phyloP scores from a whole-genome alignment of 169 alveolate genomes.

The Amoebophrya sp. region DNA sequence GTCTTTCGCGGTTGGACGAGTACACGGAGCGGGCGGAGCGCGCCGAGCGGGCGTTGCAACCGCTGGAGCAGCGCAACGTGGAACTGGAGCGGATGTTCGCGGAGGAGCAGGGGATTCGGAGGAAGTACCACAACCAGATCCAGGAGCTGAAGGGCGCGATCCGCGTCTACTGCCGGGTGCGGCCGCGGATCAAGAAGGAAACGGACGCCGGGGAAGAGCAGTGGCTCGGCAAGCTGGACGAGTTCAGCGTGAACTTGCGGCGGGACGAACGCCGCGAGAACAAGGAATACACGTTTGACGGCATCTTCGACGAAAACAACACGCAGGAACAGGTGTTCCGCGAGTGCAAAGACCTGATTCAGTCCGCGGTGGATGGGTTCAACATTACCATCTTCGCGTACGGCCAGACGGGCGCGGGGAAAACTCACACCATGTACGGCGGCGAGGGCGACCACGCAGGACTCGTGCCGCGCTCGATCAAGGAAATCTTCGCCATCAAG shows the following conservation, averaged over 20 bases:
- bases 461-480: neutral
- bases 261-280: neutral
- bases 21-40: constrained; percentile 22
- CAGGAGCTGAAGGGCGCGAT: constrained; percentile 39
- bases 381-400: constrained; percentile 18
- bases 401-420: constrained; percentile 25
- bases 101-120: neutral
- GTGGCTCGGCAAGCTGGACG: neutral
- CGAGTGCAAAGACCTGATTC: constrained; percentile 17
- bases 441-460: neutral
- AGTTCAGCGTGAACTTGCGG: neutral
- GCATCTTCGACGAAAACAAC: neutral
- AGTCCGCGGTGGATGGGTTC: constrained; percentile 29
- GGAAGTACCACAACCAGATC: constrained; percentile 26
- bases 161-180: constrained; percentile 35
- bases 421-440: constrained; percentile 26
- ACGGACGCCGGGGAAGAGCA: too few species aligned
- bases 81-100: neutral
- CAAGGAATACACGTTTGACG: neutral
- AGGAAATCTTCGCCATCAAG: neutral
- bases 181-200: constrained; percentile 1
- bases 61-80: neutral
- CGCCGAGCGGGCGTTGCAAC: constrained; percentile 17
- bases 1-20: neutral
- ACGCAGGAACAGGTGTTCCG: constrained; percentile 25